Evolutionary conservation across 768 basidiomycete genomes (phyloP).

Genomic region (Suillus occidentalis): DNA sequence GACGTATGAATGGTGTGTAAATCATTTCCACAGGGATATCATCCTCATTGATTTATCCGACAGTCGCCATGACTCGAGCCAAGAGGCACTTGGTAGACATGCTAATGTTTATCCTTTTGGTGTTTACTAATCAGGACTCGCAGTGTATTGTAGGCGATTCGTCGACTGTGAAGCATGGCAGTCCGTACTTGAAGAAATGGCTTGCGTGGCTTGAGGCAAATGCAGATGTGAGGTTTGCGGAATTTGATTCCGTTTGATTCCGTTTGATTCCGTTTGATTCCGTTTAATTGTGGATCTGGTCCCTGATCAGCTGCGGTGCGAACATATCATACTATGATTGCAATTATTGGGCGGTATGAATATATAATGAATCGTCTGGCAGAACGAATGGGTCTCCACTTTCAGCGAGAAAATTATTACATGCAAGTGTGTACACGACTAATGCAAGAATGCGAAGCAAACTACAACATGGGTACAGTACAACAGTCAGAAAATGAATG

Average conservation of each 20-base stretch:
- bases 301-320: background rate
- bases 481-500: constrained; percentile 9
- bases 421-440: background rate
- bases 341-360: background rate
- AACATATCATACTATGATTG: background rate
- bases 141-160: constrained; percentile 95
- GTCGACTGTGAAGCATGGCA: constrained; percentile 83
- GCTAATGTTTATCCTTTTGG: background rate
- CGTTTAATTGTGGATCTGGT: constrained; percentile 2
- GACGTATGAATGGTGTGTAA: constrained; percentile 79
- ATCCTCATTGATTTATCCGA: background rate
- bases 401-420: background rate
- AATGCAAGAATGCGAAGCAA: background rate
- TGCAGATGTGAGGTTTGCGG: constrained; percentile 89
- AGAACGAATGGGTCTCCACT: background rate
- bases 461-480: constrained; percentile 13
- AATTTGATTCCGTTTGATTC: constrained; percentile 44
- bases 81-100: constrained; percentile 80
- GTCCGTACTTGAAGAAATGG: constrained; percentile 86
- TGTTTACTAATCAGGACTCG: background rate
- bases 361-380: background rate
- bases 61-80: constrained; percentile 91
- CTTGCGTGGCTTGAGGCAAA: constrained; percentile 86
- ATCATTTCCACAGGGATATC: background rate
- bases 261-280: too few species aligned